Evolutionary conservation across 257 asterid species (phyloP).

Genomic region (Gentiana dahurica): DNA sequence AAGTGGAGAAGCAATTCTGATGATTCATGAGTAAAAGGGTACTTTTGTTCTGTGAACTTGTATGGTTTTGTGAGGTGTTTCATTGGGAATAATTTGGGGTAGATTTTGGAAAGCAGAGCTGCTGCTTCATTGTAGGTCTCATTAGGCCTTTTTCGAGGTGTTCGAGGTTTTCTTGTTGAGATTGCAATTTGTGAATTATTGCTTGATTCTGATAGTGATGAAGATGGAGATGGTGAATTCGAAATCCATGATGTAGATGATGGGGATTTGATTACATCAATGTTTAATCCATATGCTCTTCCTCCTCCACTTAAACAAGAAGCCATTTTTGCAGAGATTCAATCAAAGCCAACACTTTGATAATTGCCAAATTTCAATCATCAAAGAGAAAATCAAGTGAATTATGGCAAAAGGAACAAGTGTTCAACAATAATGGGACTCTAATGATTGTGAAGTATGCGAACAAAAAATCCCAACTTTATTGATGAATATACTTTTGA

Average conservation of each 20-base stretch:
- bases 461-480: background rate
- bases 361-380: background rate
- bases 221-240: slow-evolving; percentile 70
- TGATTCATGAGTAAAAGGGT: slow-evolving; percentile 35
- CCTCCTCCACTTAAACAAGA: slow-evolving; percentile 73
- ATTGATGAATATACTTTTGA: background rate
- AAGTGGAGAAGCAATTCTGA: slow-evolving; percentile 51
- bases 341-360: background rate
- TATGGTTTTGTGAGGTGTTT: slow-evolving; percentile 34
- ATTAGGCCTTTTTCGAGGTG: slow-evolving; percentile 85
- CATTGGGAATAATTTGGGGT: slow-evolving; percentile 65
- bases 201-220: slow-evolving; percentile 75
- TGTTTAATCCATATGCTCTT: slow-evolving; percentile 52
- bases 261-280: slow-evolving; percentile 70
- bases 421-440: background rate
- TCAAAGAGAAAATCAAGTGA: background rate
- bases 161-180: slow-evolving; percentile 72
- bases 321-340: slow-evolving; percentile 30
- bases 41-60: slow-evolving; percentile 30
- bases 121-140: slow-evolving; percentile 91
- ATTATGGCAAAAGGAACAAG: background rate
- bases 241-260: slow-evolving; percentile 65
- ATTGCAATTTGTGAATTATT: slow-evolving; percentile 43
- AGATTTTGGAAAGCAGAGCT: slow-evolving; percentile 68
- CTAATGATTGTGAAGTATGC: background rate